phyloP scores from a whole-genome alignment of 768 basidiomycete species.

The Exidia glandulosa region DNA sequence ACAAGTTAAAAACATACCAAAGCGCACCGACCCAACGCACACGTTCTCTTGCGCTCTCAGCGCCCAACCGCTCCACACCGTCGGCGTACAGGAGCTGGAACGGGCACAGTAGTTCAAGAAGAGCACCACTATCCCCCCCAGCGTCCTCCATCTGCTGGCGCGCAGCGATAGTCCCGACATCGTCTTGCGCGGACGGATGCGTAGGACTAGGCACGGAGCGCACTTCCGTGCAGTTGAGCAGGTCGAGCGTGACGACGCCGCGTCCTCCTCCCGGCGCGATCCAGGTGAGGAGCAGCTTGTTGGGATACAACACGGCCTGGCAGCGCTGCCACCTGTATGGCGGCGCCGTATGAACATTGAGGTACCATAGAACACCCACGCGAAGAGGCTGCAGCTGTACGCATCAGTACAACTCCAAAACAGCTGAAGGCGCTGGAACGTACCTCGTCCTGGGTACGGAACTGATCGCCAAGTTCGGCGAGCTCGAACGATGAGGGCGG shows the following conservation, averaged over 20 bases:
- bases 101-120: slow-evolving; percentile 71
- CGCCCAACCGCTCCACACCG: slow-evolving; percentile 77
- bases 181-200: slow-evolving; percentile 71
- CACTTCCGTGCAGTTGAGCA: slow-evolving; percentile 79
- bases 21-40: slow-evolving; percentile 87
- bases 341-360: slow-evolving; percentile 78
- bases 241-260: slow-evolving; percentile 76
- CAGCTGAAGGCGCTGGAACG: slow-evolving; percentile 9
- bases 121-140: slow-evolving; percentile 22
- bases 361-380: slow-evolving; percentile 80
- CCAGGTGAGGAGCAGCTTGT: slow-evolving; percentile 81
- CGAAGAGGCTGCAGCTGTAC: slow-evolving; percentile 68
- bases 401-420: slow-evolving; percentile 4
- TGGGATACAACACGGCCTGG: slow-evolving; percentile 72
- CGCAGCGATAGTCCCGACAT: slow-evolving; percentile 81
- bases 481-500: slow-evolving; percentile 39
- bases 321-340: slow-evolving; percentile 76
- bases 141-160: slow-evolving; percentile 38
- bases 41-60: slow-evolving; percentile 79
- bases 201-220: slow-evolving; percentile 72
- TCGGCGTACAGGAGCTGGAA: slow-evolving; percentile 88
- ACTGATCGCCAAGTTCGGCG: slow-evolving; percentile 27
- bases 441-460: slow-evolving; percentile 34
- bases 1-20: slow-evolving; percentile 43
- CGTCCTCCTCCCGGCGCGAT: slow-evolving; percentile 71